Evolutionary conservation across 2,329 filamentous ascomycete genomes (phyloP).

Genomic region (Trichoderma atrobrunneum): DNA sequence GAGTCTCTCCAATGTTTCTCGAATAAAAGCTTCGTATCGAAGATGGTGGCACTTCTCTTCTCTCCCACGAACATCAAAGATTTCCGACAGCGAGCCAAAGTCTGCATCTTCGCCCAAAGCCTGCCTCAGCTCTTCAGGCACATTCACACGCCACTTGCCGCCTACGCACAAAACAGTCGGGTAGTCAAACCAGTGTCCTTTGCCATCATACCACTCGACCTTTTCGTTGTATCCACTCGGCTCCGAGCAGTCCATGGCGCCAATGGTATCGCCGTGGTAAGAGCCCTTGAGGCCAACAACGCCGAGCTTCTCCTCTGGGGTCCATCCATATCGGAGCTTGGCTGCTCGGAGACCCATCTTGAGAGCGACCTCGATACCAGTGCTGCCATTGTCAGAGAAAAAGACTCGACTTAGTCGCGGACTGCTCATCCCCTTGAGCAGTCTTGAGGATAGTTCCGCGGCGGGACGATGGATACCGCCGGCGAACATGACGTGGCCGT

Average conservation of each 20-base stretch:
- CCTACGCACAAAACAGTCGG: slow-evolving; percentile 65
- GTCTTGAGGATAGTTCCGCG: slow-evolving; percentile 61
- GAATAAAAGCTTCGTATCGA: slow-evolving; percentile 61
- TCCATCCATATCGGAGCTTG: slow-evolving; percentile 64
- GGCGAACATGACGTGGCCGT: slow-evolving; percentile 87
- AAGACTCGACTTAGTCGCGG: slow-evolving; percentile 69
- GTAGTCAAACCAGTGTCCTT: slow-evolving; percentile 78
- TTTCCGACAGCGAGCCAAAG: slow-evolving; percentile 48
- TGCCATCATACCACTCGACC: slow-evolving; percentile 80
- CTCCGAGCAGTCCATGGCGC: slow-evolving; percentile 82
- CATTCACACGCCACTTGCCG: slow-evolving; percentile 64
- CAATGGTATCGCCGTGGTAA: slow-evolving; percentile 86
- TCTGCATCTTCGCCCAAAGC: slow-evolving; percentile 43
- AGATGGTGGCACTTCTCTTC: slow-evolving; percentile 42
- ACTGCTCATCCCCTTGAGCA: slow-evolving; percentile 60
- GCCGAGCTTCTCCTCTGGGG: slow-evolving; percentile 55
- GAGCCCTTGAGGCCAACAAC: slow-evolving; percentile 75
- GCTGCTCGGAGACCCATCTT: slow-evolving; percentile 80
- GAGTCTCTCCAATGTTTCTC: slow-evolving; percentile 50
- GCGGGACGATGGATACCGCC: slow-evolving; percentile 77
- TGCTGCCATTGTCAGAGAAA: slow-evolving; percentile 81
- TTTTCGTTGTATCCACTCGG: slow-evolving; percentile 76
- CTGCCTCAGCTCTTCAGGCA: slow-evolving; percentile 48
- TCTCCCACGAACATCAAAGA: slow-evolving; percentile 59
- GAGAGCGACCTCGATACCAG: slow-evolving; percentile 76